Evolutionary conservation across 1,284 basidiomycete genomes (phyloP).

Genomic region (Naganishia sp.): DNA sequence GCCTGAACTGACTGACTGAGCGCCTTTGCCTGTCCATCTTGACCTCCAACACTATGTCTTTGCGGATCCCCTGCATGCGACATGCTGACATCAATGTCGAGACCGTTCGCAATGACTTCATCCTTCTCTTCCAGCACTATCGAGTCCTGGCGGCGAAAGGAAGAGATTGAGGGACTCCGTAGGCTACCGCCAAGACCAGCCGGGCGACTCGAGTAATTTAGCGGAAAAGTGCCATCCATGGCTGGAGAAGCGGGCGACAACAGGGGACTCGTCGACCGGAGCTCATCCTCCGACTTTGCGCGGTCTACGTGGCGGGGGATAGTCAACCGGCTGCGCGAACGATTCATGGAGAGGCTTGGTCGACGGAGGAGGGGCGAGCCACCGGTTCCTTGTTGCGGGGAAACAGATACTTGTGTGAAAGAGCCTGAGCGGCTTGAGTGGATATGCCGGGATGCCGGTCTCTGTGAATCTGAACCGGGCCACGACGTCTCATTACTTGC

Average conservation of each 20-base stretch:
- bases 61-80: too few relatives aligned
- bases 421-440: background rate
- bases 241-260: background rate
- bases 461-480: background rate
- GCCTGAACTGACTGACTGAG: background rate
- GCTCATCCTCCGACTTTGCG: background rate
- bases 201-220: background rate
- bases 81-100: background rate
- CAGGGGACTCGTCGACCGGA: constrained; percentile 6
- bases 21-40: background rate
- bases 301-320: constrained; percentile 15
- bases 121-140: background rate
- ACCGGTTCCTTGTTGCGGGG: background rate
- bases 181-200: background rate
- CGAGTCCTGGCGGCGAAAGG: background rate
- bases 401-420: background rate
- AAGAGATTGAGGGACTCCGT: background rate
- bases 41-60: too few relatives aligned
- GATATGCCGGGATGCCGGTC: background rate
- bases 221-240: background rate
- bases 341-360: constrained; percentile 12
- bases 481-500: background rate
- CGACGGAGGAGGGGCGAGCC: constrained; percentile 1
- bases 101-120: background rate
- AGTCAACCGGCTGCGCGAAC: constrained; percentile 17